A percentile compares a stretch with the other conserved stretches of the same genome.
These are phyloP conservation scores for Citrus sp. DNA, from an alignment of 345 rosid species.

Conservation along the genomic window DNA sequence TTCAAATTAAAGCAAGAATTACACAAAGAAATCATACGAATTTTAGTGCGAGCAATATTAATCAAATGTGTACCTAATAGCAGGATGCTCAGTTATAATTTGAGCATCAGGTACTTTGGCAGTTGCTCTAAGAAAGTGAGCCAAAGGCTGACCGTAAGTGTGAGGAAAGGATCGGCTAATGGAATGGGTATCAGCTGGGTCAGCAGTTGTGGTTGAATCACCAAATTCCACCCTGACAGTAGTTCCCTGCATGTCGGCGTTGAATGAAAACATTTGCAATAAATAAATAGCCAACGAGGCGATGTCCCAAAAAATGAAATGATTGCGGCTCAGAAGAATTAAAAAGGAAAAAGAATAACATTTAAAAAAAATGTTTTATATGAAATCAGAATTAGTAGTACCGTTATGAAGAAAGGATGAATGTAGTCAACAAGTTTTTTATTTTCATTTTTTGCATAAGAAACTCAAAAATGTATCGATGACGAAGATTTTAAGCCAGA, in stretches of 20 bases:
- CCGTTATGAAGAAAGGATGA: not conserved
- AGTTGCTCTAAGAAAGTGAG: slow-evolving; percentile 86
- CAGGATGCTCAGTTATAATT: slow-evolving; percentile 79
- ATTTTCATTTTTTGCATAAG: too few species aligned
- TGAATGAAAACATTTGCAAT: not conserved
- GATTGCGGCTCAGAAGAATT: not conserved
- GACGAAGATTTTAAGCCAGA: too few species aligned
- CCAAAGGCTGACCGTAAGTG: slow-evolving; percentile 89
- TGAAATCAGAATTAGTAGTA: not conserved
- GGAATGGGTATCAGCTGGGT: slow-evolving; percentile 63
- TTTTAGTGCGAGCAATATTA: not conserved
- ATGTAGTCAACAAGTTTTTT: not conserved
- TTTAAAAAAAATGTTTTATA: not conserved
- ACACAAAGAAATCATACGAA: not conserved
- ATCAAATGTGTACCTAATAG: slow-evolving; percentile 47
- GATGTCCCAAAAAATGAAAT: not conserved
- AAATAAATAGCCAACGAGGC: not conserved
- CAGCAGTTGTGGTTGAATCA: slow-evolving; percentile 66
- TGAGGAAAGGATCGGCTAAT: slow-evolving; percentile 66
- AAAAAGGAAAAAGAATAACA: not conserved
- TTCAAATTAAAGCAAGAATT: not conserved
- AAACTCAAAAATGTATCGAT: too few species aligned
- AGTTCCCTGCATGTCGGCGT: slow-evolving; percentile 60
- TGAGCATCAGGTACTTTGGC: slow-evolving; percentile 92
- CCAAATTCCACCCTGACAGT: slow-evolving; percentile 97